phyloP scores from a whole-genome alignment of 768 basidiomycete species.

The Xerocomellus intermedius region DNA sequence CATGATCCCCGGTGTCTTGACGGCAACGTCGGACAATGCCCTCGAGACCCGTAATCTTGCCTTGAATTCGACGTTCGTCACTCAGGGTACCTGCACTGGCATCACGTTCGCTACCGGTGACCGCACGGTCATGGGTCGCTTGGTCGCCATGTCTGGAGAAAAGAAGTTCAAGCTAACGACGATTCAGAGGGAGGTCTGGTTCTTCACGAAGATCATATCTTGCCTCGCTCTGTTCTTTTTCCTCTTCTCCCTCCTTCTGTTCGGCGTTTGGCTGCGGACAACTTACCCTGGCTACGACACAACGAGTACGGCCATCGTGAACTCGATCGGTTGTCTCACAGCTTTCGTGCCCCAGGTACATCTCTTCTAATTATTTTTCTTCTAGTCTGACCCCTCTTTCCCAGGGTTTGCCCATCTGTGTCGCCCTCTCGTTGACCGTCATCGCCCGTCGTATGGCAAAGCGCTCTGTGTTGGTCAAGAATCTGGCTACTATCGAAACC shows the following conservation, averaged over 20 bases:
- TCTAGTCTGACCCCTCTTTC: not conserved
- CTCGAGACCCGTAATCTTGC: constrained; percentile 48
- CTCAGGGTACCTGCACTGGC: constrained; percentile 40
- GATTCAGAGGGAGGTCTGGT: constrained; percentile 46
- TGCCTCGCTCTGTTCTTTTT: constrained; percentile 39
- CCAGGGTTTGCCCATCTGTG: constrained; percentile 37
- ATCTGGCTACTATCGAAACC: constrained; percentile 50
- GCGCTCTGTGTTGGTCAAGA: constrained; percentile 47
- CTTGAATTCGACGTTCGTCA: constrained; percentile 42
- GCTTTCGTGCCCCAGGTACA: constrained; percentile 42
- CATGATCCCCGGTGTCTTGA: constrained; percentile 42
- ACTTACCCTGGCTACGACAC: constrained; percentile 33
- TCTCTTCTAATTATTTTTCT: not conserved
- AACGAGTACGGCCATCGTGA: constrained; percentile 35
- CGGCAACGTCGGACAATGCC: constrained; percentile 47
- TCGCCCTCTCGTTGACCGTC: constrained; percentile 51
- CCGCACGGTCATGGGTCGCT: constrained; percentile 47
- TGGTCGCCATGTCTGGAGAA: constrained; percentile 50
- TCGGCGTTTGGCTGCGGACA: constrained; percentile 40
- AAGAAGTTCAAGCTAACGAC: constrained; percentile 45
- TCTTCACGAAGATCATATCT: constrained; percentile 52
- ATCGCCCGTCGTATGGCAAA: constrained; percentile 47
- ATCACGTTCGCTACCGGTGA: constrained; percentile 42
- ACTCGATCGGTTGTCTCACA: constrained; percentile 38
- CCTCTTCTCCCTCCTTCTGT: constrained; percentile 39